Evolutionary conservation across 2,329 filamentous ascomycete genomes (phyloP).

Genomic region (Neopestalotiopsis clavispora): DNA sequence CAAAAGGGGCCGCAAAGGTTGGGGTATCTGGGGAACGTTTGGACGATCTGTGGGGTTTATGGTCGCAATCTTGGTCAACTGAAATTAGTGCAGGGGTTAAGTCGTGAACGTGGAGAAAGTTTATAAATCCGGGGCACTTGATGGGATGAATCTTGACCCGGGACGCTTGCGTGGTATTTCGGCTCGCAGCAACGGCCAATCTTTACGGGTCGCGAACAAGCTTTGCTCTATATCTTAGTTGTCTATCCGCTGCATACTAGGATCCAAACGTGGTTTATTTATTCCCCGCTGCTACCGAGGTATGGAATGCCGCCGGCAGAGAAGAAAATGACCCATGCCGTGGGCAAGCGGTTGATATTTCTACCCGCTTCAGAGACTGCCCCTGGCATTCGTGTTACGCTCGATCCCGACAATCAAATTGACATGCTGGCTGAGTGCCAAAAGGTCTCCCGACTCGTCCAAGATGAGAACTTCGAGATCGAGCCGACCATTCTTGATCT

Average conservation of each 20-base stretch:
- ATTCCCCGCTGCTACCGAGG: too few relatives aligned
- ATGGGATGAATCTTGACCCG: not conserved
- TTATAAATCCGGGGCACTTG: not conserved
- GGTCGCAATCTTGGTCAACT: not conserved
- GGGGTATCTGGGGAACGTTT: conserved; percentile 3
- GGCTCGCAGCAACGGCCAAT: not conserved
- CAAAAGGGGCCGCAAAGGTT: not conserved
- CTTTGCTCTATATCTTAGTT: too few relatives aligned
- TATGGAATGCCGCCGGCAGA: too few relatives aligned
- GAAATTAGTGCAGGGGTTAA: not conserved
- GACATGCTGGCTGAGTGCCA: conserved; percentile 37
- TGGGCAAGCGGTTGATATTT: too few relatives aligned
- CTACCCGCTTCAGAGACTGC: not conserved
- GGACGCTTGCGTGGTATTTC: not conserved
- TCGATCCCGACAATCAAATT: conserved; percentile 30
- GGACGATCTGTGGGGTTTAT: not conserved
- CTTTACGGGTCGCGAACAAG: too few relatives aligned
- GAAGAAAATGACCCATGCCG: too few relatives aligned
- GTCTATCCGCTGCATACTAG: too few relatives aligned
- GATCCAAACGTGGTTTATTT: too few relatives aligned
- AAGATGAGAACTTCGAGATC: conserved; percentile 35
- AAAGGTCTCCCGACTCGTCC: conserved; percentile 31
- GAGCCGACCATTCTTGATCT: conserved; percentile 28
- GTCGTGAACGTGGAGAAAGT: not conserved
- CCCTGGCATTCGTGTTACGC: conserved; percentile 24